Percentiles rank a stretch among this genome's conserved stretches.
These are phyloP conservation scores for Chalaropsis ovoidea DNA, from an alignment of 2,329 filamentous ascomycete genomes.

Conservation along the genomic window DNA sequence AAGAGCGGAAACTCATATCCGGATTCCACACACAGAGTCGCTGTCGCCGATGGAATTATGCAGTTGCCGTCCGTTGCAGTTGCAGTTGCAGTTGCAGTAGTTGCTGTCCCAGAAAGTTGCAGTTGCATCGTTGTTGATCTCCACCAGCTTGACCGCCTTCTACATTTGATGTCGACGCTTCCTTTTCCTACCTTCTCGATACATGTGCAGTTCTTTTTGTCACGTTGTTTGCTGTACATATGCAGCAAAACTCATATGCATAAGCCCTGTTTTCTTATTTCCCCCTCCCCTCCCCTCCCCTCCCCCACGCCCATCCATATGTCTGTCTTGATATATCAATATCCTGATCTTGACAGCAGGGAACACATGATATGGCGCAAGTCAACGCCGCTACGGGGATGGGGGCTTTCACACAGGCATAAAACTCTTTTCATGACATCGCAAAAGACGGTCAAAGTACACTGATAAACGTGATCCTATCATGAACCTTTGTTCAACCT, in stretches of 20 bases:
- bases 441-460: not conserved
- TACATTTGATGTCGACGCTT: not conserved
- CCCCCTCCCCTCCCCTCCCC: not conserved
- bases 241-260: not conserved
- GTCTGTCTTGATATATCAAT: not conserved
- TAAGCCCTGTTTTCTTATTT: constrained; percentile 14
- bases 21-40: not conserved
- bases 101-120: not conserved
- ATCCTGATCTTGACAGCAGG: not conserved
- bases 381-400: not conserved
- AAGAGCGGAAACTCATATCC: not conserved
- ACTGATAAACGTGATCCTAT: not conserved
- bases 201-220: not conserved
- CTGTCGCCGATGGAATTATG: constrained; percentile 14
- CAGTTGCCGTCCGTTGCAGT: not conserved
- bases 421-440: not conserved
- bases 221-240: constrained; percentile 4
- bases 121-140: constrained; percentile 5
- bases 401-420: not conserved
- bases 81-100: not conserved
- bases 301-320: not conserved
- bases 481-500: not conserved
- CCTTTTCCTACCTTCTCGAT: not conserved
- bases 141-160: constrained; percentile 12
- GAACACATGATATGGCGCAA: not conserved